Evolutionary conservation across 805 yeast species (phyloP).

Genomic region (Kockiozyma suomiensis): DNA sequence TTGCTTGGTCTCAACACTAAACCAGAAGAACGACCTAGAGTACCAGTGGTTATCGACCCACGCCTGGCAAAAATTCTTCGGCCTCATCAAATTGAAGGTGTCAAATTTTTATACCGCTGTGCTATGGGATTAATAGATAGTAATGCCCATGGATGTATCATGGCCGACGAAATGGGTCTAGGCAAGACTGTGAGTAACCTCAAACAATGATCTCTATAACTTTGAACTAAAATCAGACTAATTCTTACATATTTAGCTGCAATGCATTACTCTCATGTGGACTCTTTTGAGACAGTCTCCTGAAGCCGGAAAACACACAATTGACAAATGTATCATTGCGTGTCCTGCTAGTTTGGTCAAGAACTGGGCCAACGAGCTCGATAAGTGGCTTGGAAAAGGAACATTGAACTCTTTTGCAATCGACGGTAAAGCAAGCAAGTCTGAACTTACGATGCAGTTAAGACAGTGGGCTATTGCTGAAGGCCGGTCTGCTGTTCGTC

Average conservation of each 20-base stretch:
- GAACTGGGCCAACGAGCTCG: slow-evolving; percentile 96
- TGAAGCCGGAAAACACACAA: slow-evolving; percentile 73
- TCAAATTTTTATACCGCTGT: slow-evolving; percentile 84
- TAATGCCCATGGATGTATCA: slow-evolving; percentile 90
- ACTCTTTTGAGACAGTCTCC: slow-evolving; percentile 88
- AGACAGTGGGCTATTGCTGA: slow-evolving; percentile 83
- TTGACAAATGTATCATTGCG: slow-evolving; percentile 86
- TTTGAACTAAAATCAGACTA: too few species aligned
- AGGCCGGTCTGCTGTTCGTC: slow-evolving; percentile 82
- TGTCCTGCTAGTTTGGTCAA: slow-evolving; percentile 93
- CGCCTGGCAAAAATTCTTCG: slow-evolving; percentile 76
- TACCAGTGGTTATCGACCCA: slow-evolving; percentile 96
- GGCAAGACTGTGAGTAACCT: slow-evolving; percentile 63
- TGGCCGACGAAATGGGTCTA: slow-evolving; percentile 98
- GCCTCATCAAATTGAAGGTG: slow-evolving; percentile 97
- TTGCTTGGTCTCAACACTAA: slow-evolving; percentile 69
- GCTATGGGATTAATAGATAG: slow-evolving; percentile 70
- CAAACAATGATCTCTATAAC: background rate
- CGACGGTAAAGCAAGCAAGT: slow-evolving; percentile 70
- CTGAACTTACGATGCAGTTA: slow-evolving; percentile 66
- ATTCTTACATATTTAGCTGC: slow-evolving; percentile 47
- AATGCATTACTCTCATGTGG: slow-evolving; percentile 91
- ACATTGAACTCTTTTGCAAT: slow-evolving; percentile 83
- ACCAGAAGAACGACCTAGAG: slow-evolving; percentile 67
- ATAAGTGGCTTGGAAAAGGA: slow-evolving; percentile 95